Evolutionary conservation across 306 rosid species (phyloP).

Genomic region (Pterocarpus santalinus): DNA sequence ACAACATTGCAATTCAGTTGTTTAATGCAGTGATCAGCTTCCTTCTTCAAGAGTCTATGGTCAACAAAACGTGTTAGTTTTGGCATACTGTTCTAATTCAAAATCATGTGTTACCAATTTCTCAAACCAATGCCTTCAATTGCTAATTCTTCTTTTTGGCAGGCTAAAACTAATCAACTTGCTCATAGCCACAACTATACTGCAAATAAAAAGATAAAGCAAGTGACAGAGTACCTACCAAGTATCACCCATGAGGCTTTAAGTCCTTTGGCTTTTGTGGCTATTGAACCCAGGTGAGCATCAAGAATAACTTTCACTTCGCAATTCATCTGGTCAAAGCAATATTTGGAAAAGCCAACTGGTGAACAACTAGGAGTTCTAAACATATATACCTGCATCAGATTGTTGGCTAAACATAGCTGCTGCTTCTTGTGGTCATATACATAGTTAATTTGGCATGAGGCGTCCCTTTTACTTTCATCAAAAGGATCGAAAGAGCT

Average conservation of each 20-base stretch:
- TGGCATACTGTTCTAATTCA: not conserved
- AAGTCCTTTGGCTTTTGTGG: slow-evolving; percentile 39
- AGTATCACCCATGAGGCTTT: slow-evolving; percentile 47
- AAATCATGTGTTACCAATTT: not conserved
- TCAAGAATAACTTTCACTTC: slow-evolving; percentile 45
- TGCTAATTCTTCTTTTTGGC: not conserved
- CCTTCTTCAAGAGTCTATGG: slow-evolving; percentile 45
- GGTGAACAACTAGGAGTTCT: not conserved
- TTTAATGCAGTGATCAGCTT: slow-evolving; percentile 47
- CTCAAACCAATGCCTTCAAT: slow-evolving; percentile 1
- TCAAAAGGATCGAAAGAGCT: slow-evolving; percentile 13
- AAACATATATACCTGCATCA: slow-evolving; percentile 35
- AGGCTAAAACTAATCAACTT: not conserved
- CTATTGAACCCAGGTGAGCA: slow-evolving; percentile 30
- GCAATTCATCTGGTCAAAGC: slow-evolving; percentile 22
- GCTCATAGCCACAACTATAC: not conserved
- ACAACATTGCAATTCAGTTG: slow-evolving; percentile 47
- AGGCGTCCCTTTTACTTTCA: slow-evolving; percentile 26
- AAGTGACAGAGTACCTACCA: slow-evolving; percentile 31
- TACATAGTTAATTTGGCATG: slow-evolving; percentile 7
- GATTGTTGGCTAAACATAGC: slow-evolving; percentile 43
- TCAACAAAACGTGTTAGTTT: not conserved
- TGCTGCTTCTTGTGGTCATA: slow-evolving; percentile 36
- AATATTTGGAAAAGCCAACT: not conserved
- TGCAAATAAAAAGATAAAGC: not conserved